Evolutionary conservation across 768 basidiomycete genomes (phyloP), one percentile per base, ranked within the genome.

Genomic region (Mycena vitilis): DNA sequence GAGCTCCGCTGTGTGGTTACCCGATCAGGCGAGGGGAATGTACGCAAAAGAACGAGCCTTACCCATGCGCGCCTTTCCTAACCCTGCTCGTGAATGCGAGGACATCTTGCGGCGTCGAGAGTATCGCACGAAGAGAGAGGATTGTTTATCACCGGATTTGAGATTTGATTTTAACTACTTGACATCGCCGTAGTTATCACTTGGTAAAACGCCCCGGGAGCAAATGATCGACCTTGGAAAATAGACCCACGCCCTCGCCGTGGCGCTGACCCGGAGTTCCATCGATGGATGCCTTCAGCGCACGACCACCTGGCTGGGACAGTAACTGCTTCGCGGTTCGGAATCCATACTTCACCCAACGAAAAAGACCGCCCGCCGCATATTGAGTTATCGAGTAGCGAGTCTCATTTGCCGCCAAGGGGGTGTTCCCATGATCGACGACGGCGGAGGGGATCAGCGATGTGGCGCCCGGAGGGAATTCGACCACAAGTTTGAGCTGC

Each of bases 311-410:
- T 4, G 2, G 9, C 48, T 65, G 10, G 34, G n/a, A 16, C 1
- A 65, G 30, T 3, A 65, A 5, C 15, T 51, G 8, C 40, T 62
- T 70, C 23, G 53, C 64, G 0, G 60, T 74, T 22, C 54, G 44
- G 45, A 73, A 73, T 0, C 75, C 75, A 52, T 74, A 73, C 5
- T 71, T 60, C 0, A 76, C 77, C 56, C 60, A 79, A 0, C 74
- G 69, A 49, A 76, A 73, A 1, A 78, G 65, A 0, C 74, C 76
- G 12, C 76, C 77, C 0, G 78, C 60, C 3, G 73, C 60, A 42
- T 76, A 79, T 57, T 77, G 76, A 2, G 77, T 78, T 52, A 78
- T 72, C 0, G 77, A 76, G 13, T 63, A 69, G 0, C 75, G 66
- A 0, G 44, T 66, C 30, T 80, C 77, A 7, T 65, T 60, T 0